phyloP scores from a whole-genome alignment of 192 early-diverging fungal genomes.

The Coemansia sp. region DNA sequence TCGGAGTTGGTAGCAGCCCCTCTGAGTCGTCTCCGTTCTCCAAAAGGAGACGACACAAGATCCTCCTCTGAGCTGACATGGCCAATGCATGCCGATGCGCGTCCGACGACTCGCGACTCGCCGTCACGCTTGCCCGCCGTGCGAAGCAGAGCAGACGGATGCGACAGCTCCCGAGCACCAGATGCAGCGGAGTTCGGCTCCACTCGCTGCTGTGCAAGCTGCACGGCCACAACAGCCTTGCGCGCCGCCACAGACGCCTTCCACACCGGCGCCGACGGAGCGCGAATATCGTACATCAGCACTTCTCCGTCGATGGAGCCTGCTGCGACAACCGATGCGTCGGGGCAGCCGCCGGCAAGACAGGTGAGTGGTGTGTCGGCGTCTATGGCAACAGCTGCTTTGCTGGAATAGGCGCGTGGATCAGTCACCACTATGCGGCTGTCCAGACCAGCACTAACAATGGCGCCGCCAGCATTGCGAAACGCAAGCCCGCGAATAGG shows the following conservation, averaged over 20 bases:
- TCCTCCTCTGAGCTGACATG: slow-evolving; percentile 16
- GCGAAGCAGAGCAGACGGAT: neutral
- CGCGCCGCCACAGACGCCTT: slow-evolving; percentile 8
- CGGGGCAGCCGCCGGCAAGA: slow-evolving; percentile 14
- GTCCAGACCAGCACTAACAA: slow-evolving; percentile 37
- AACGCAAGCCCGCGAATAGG: slow-evolving; percentile 42
- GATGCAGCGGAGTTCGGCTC: neutral
- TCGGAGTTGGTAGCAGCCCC: neutral
- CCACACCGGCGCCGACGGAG: slow-evolving; percentile 29
- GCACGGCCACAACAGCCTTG: slow-evolving; percentile 26
- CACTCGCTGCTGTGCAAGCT: slow-evolving; percentile 12
- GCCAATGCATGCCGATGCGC: neutral
- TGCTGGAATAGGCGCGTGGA: slow-evolving; percentile 16
- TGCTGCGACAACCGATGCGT: slow-evolving; percentile 18
- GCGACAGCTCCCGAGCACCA: neutral
- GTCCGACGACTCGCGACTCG: slow-evolving; percentile 12
- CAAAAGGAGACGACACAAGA: neutral
- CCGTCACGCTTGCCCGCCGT: slow-evolving; percentile 8
- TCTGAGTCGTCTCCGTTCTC: neutral
- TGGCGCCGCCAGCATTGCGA: slow-evolving; percentile 3
- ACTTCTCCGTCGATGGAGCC: slow-evolving; percentile 47
- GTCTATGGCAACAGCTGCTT: slow-evolving; percentile 9
- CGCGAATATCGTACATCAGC: slow-evolving; percentile 34
- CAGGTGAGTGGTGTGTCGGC: slow-evolving; percentile 31
- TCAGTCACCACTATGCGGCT: slow-evolving; percentile 35